Percentiles rank a stretch among this genome's conserved stretches.
Conservation (phyloP, 768 basidiomycete species). For the Trametes maxima region DNA sequence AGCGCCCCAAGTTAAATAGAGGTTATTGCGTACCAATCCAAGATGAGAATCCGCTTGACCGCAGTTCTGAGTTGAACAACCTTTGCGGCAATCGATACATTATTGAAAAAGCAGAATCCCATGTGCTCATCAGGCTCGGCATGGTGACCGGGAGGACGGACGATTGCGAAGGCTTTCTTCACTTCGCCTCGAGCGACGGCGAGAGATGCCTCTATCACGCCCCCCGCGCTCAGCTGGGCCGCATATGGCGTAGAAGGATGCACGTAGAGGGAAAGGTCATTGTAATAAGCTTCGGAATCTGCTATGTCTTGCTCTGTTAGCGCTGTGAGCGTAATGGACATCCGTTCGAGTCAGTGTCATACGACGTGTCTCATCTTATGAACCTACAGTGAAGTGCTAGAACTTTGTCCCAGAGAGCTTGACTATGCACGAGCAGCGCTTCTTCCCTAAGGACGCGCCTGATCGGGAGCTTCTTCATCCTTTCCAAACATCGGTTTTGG, state of each 20-base stretch:
- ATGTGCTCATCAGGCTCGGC: conserved; percentile 98
- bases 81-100: conserved; percentile 89
- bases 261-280: conserved; percentile 90
- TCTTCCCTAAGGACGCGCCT: conserved; percentile 76
- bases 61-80: conserved; percentile 72
- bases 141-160: conserved; percentile 97
- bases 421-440: conserved; percentile 85
- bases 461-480: conserved; percentile 81
- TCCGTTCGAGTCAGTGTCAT: not conserved
- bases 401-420: conserved; percentile 92
- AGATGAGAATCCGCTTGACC: conserved; percentile 81
- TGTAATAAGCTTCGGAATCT: conserved; percentile 82
- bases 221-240: conserved; percentile 89
- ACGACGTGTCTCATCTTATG: not conserved
- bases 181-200: conserved; percentile 82
- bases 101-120: conserved; percentile 99
- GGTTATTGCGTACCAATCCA: conserved; percentile 83
- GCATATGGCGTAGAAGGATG: conserved; percentile 81
- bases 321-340: conserved; percentile 42
- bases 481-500: conserved; percentile 56
- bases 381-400: conserved; percentile 74
- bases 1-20: not conserved
- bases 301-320: conserved; percentile 75
- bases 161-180: conserved; percentile 90
- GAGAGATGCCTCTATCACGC: conserved; percentile 88